Base-by-base conservation (phyloP, 2,329 filamentous ascomycete genomes). In the Cercospora janseana region DNA sequence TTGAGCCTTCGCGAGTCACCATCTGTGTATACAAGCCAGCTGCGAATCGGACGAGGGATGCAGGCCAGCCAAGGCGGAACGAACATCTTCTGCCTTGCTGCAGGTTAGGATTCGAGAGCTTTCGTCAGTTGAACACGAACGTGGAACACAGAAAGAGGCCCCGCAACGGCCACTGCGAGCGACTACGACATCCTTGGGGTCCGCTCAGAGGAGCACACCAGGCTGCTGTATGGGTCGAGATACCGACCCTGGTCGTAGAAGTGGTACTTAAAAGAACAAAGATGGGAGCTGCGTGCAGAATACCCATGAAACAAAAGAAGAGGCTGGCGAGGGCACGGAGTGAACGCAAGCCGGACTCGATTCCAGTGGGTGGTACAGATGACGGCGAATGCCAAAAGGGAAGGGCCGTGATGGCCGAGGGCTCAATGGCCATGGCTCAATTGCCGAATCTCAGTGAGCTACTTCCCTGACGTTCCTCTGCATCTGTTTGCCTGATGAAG, bases 131-230 rank as follows among this genome's bases (percentile, higher is more conserved):
- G 7, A 28, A 38, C 12, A 13, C 43, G n/a, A 27, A 35, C n/a
- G 46, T 49, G 27, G 37, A 37, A 49, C 29, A 49, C 46, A 9
- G 27, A 43, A 28, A 26, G 46, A 18, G 46, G 43, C 12, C 28
- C 46, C n/a, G 37, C 29, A 6, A 49, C 43, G 37, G 43, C 46
- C 9, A 28, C 18, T 4, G 37, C 29, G 26, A 42, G 37, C 16
- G 46, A 49, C 29, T 49, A 49, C 43, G 46, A 49, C 16, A 43
- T 49, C 18, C 21, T 42, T n/a, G 42, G 46, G 46, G 28, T 49
- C 12, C n/a, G 38, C 7, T 31, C 37, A 16, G 46, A 49, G 4
- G 37, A 49, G 21, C 37, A 49, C 28, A 49, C 46, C 13, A 49
- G 21, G 21, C 13, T 18, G 27, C 21, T 49, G 13, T 43, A 49